A percentile compares a stretch with the other conserved stretches of the same genome.
phyloP scores from a whole-genome alignment of 768 basidiomycete genomes.

The Auricularia heimuer region DNA sequence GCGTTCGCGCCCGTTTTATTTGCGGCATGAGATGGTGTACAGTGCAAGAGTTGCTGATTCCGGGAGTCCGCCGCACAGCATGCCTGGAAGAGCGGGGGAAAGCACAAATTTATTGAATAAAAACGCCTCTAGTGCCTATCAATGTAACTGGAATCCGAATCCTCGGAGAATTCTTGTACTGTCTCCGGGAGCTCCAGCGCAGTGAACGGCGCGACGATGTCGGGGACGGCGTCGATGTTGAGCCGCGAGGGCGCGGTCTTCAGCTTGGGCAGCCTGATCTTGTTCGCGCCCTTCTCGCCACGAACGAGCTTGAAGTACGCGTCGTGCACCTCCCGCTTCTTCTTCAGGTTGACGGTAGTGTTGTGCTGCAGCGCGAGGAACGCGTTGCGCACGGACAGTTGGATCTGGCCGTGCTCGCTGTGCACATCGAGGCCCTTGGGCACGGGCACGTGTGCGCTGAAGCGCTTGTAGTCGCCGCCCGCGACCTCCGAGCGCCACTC shows the following conservation, averaged over 20 bases:
- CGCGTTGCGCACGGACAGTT: neutral
- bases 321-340: neutral
- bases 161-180: too few relatives aligned
- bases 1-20: neutral
- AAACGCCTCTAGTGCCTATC: too few relatives aligned
- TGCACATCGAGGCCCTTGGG: neutral
- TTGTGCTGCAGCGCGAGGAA: neutral
- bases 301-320: neutral
- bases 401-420: neutral
- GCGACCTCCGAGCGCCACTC: neutral
- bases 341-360: neutral
- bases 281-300: neutral
- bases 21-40: neutral
- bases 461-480: constrained; percentile 1
- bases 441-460: neutral
- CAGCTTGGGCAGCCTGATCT: neutral
- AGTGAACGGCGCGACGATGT: too few relatives aligned
- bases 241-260: neutral
- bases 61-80: too few relatives aligned
- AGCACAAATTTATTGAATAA: too few relatives aligned
- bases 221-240: neutral
- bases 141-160: too few relatives aligned
- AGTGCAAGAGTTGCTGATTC: too few relatives aligned
- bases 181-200: too few relatives aligned
- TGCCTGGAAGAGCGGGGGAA: too few relatives aligned